phyloP scores from a whole-genome alignment of 192 early-diverging fungal species.

The Coemansia sp. region DNA sequence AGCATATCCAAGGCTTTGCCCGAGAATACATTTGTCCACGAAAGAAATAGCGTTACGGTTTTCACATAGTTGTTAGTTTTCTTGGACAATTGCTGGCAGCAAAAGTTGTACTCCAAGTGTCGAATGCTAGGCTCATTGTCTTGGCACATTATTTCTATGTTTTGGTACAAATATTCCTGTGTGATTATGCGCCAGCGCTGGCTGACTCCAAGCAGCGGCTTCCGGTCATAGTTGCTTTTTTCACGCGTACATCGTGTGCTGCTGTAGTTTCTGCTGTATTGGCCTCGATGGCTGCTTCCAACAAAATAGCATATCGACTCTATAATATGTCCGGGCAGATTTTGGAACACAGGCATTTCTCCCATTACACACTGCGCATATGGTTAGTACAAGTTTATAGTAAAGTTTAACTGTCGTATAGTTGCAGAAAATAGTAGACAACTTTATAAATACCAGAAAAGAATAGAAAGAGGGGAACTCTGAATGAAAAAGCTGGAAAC shows the following conservation, averaged over 20 bases:
- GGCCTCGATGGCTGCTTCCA: background rate
- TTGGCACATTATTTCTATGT: constrained; percentile 7
- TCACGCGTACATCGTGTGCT: background rate
- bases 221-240: background rate
- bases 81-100: background rate
- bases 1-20: background rate
- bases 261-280: background rate
- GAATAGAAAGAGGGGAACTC: background rate
- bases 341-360: background rate
- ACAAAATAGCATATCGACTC: background rate
- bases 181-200: background rate
- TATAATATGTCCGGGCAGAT: constrained; percentile 1
- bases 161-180: constrained; percentile 2
- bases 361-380: background rate
- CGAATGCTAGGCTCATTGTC: constrained; percentile 1
- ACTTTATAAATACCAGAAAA: background rate
- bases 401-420: background rate
- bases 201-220: background rate
- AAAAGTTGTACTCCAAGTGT: constrained; percentile 3
- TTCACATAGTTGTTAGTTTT: constrained; percentile 3
- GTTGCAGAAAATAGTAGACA: background rate
- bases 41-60: background rate
- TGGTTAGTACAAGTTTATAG: background rate
- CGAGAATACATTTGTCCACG: constrained; percentile 3
- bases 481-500: background rate